Evolutionary conservation across 2,329 filamentous ascomycete genomes (phyloP).

Genomic region (Colletotrichum paranaense): DNA sequence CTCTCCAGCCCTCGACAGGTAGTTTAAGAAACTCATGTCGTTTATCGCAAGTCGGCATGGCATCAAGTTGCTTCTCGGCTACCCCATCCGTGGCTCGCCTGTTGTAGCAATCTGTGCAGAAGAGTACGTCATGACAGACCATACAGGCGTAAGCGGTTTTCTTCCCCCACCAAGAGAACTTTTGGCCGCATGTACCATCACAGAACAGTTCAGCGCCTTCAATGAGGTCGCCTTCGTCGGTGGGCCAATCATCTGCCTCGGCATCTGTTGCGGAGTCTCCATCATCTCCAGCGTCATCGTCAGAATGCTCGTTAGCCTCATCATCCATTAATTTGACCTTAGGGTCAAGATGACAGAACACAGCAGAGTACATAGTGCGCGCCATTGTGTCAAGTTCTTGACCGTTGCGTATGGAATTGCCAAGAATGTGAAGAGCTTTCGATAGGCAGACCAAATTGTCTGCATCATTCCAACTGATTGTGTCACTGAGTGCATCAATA

Average conservation of each 20-base stretch:
- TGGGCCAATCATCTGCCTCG: conserved; percentile 1
- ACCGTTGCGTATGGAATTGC: conserved; percentile 23
- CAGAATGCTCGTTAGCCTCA: neutral
- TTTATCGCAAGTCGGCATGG: conserved; percentile 31
- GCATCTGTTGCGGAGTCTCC: neutral
- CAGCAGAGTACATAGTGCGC: conserved; percentile 39
- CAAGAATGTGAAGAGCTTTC: conserved; percentile 35
- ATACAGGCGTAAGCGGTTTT: conserved; percentile 37
- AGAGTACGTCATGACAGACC: conserved; percentile 36
- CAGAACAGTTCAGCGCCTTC: conserved; percentile 9
- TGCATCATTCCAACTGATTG: conserved; percentile 41
- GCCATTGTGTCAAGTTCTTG: conserved; percentile 36
- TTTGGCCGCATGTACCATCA: conserved; percentile 35
- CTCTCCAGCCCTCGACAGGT: conserved; percentile 40
- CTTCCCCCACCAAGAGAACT: conserved; percentile 36
- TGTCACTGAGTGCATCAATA: conserved; percentile 38
- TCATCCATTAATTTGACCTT: neutral
- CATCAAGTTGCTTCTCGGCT: neutral
- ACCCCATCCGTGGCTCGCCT: conserved; percentile 24
- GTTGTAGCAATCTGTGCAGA: conserved; percentile 39
- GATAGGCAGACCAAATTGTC: conserved; percentile 36
- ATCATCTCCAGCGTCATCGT: neutral
- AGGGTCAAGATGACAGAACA: conserved; percentile 39
- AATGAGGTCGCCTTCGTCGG: conserved; percentile 32
- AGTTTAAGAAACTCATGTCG: conserved; percentile 38